These are phyloP conservation scores for Ceriops zippeliana DNA, from an alignment of 345 rosid species.

Conservation along the genomic window DNA sequence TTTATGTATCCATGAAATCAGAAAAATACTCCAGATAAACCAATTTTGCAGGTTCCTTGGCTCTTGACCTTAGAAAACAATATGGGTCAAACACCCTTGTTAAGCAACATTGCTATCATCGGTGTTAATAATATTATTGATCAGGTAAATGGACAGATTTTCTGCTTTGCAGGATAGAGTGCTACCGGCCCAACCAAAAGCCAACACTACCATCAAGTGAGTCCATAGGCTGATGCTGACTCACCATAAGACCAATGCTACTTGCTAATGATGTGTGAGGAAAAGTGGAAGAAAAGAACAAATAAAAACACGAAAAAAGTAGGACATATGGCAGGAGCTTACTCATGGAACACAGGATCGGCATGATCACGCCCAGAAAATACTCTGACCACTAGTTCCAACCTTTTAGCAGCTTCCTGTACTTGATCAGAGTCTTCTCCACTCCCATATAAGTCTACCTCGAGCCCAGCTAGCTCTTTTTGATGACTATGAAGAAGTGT, in stretches of 20 bases:
- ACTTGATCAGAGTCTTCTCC: constrained; percentile 86
- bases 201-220: too few relatives aligned
- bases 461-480: constrained; percentile 60
- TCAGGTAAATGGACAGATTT: background rate
- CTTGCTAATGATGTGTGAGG: too few relatives aligned
- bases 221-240: too few relatives aligned
- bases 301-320: background rate
- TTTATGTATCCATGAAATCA: too few relatives aligned
- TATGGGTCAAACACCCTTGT: too few relatives aligned
- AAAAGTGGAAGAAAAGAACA: background rate
- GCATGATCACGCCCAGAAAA: constrained; percentile 87
- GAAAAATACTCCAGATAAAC: too few relatives aligned
- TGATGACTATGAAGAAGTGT: constrained; percentile 65
- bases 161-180: too few relatives aligned
- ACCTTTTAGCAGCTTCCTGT: constrained; percentile 56
- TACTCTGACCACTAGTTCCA: constrained; percentile 57
- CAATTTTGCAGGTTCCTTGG: too few relatives aligned
- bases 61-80: too few relatives aligned
- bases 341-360: constrained; percentile 82
- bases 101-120: background rate
- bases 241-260: too few relatives aligned
- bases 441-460: constrained; percentile 75
- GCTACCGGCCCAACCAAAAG: too few relatives aligned
- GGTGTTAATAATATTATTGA: background rate
- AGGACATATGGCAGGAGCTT: constrained; percentile 31